These are phyloP conservation scores for Venturia pyrina DNA, from an alignment of 2,329 filamentous ascomycete genomes.

Conservation along the genomic window DNA sequence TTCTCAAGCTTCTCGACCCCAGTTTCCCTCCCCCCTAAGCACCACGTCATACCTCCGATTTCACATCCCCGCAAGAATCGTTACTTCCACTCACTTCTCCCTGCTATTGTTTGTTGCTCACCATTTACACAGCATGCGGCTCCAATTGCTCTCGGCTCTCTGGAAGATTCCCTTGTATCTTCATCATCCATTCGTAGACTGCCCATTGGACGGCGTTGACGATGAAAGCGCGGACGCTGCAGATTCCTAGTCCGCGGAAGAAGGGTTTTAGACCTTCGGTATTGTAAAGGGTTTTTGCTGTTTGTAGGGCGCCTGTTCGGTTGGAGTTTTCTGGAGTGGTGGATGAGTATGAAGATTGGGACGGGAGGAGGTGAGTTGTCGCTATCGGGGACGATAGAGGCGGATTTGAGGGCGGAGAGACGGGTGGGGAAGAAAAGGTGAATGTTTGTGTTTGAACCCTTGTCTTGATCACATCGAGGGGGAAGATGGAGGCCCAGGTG, in stretches of 20 bases:
- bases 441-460: constrained; percentile 57
- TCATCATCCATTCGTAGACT: constrained; percentile 83
- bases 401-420: background rate
- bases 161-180: constrained; percentile 15
- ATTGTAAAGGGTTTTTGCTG: constrained; percentile 58
- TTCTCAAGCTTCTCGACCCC: too few relatives aligned
- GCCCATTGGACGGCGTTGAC: constrained; percentile 94
- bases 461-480: constrained; percentile 87
- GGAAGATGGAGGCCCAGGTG: constrained; percentile 86
- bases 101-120: too few relatives aligned
- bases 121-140: background rate
- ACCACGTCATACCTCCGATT: too few relatives aligned
- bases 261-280: constrained; percentile 66
- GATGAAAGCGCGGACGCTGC: constrained; percentile 76
- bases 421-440: background rate
- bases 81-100: too few relatives aligned
- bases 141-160: background rate
- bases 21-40: too few relatives aligned
- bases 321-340: constrained; percentile 25
- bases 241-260: constrained; percentile 72
- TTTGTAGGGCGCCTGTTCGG: constrained; percentile 43
- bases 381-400: background rate
- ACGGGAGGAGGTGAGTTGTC: background rate
- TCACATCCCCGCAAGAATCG: too few relatives aligned
- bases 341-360: background rate